These are phyloP conservation scores for Brassica rapa DNA, from an alignment of 345 rosid genomes.

Conservation along the genomic window DNA sequence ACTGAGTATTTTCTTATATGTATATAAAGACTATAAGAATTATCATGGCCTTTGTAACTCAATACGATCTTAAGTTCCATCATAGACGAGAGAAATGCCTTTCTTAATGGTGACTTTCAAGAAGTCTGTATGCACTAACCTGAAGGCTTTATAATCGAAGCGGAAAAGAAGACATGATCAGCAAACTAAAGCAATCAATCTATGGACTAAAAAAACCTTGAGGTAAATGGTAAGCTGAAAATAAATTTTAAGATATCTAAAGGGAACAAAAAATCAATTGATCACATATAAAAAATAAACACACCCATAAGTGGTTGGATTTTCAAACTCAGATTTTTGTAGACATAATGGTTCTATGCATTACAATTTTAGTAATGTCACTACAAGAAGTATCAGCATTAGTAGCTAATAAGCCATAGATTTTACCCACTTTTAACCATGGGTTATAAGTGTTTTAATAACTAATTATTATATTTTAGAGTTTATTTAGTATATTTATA, in stretches of 20 bases:
- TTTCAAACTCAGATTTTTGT: not conserved
- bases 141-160: conserved; percentile 16
- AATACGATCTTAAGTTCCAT: conserved; percentile 9
- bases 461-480: too few relatives aligned
- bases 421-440: too few relatives aligned
- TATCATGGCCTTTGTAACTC: not conserved
- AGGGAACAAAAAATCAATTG: not conserved
- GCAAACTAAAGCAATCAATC: conserved; percentile 16
- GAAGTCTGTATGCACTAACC: conserved; percentile 2
- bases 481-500: too few relatives aligned
- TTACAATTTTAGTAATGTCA: not conserved
- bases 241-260: not conserved
- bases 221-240: not conserved
- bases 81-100: not conserved
- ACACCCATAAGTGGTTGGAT: not conserved
- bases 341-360: not conserved
- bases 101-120: conserved; percentile 1
- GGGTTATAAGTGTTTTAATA: too few relatives aligned
- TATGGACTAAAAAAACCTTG: not conserved
- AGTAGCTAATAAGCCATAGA: too few relatives aligned
- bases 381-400: too few relatives aligned
- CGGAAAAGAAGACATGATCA: not conserved
- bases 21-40: not conserved
- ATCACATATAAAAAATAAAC: not conserved
- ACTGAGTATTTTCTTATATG: not conserved